Evolutionary conservation across 164 flowering plant genomes (phyloP).

Genomic region (Liquidambar formosana): DNA sequence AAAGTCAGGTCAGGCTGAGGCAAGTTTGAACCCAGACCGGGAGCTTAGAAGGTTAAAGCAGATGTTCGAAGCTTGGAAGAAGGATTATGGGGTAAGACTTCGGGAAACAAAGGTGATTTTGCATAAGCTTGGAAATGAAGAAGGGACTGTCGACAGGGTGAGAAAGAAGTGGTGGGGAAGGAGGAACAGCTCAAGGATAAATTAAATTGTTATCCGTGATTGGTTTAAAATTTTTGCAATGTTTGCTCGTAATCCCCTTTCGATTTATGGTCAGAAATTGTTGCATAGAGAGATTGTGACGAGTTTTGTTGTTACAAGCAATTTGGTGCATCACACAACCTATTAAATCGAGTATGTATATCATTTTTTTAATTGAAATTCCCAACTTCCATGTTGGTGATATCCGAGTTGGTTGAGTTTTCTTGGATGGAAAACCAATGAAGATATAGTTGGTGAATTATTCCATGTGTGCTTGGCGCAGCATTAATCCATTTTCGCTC

Average conservation of each 20-base stretch:
- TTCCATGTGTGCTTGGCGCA: too few relatives aligned
- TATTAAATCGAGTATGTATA: not conserved
- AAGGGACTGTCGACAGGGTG: constrained; percentile 43
- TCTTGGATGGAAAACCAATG: too few relatives aligned
- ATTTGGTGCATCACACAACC: not conserved
- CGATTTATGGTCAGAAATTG: too few relatives aligned
- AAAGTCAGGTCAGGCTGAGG: constrained; percentile 89
- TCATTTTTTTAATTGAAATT: not conserved
- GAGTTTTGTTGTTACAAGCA: not conserved
- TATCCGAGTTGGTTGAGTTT: too few relatives aligned
- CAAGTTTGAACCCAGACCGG: constrained; percentile 74
- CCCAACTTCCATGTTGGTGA: too few relatives aligned
- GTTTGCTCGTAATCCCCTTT: not conserved
- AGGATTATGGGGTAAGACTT: constrained; percentile 73
- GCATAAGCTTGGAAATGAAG: constrained; percentile 74
- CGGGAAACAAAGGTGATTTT: constrained; percentile 84
- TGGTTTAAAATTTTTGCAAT: not conserved
- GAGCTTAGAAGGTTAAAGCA: constrained; percentile 83
- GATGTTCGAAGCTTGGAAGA: constrained; percentile 94
- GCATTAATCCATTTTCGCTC: too few relatives aligned
- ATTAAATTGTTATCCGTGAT: constrained; percentile 8
- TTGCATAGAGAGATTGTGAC: too few relatives aligned
- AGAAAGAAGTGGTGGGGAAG: constrained; percentile 95
- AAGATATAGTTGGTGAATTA: too few relatives aligned
- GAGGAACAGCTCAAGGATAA: constrained; percentile 68